Conservation (phyloP, 2,329 filamentous ascomycete genomes). For the Penicillium nordicum region DNA sequence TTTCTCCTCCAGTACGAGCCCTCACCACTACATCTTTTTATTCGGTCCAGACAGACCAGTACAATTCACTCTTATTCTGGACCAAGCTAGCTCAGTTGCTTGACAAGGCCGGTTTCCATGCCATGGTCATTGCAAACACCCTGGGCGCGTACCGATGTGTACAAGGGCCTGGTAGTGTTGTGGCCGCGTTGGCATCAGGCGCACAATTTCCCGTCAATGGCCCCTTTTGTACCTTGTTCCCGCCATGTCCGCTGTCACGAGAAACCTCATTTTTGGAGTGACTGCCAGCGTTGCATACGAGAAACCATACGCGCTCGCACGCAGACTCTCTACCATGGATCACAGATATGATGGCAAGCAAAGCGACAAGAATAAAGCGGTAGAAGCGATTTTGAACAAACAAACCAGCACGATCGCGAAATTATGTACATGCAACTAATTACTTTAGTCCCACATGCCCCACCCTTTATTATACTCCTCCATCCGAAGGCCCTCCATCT, state of each 20-base stretch:
- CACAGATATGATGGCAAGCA: constrained; percentile 29
- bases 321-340: constrained; percentile 51
- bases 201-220: constrained; percentile 41
- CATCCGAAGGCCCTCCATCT: too few species aligned
- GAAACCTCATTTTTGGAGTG: constrained; percentile 46
- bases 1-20: too few species aligned
- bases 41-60: constrained; percentile 25
- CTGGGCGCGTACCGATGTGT: constrained; percentile 44
- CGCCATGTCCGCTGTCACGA: constrained; percentile 45
- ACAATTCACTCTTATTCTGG: constrained; percentile 42
- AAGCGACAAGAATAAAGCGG: too few species aligned
- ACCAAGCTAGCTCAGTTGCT: constrained; percentile 45
- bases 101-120: constrained; percentile 46
- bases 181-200: constrained; percentile 26
- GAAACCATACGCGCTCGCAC: constrained; percentile 50
- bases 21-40: too few species aligned
- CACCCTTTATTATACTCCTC: too few species aligned
- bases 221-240: constrained; percentile 36
- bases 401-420: too few species aligned
- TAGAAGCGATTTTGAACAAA: too few species aligned
- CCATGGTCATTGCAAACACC: constrained; percentile 48
- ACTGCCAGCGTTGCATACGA: constrained; percentile 54
- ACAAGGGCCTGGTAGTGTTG: constrained; percentile 34
- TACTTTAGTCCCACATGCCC: too few species aligned
- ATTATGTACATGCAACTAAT: too few species aligned